These are phyloP conservation scores for Aspergillus phoenicis DNA, from an alignment of 2,329 filamentous ascomycete species.

Conservation along the genomic window DNA sequence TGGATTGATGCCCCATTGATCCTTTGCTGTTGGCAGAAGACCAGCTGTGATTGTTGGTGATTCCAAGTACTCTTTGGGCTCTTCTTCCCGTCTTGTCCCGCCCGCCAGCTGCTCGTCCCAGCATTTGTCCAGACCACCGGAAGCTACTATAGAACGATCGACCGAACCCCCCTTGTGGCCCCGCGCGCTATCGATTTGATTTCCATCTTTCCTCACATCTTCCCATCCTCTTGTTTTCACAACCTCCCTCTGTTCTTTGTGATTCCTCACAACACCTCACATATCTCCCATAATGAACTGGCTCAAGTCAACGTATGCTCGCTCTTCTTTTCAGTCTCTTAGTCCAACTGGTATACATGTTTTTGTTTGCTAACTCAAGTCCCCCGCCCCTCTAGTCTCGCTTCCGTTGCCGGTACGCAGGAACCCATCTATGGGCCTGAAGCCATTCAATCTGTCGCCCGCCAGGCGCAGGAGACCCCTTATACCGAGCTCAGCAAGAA, in stretches of 20 bases:
- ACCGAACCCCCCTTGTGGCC: slow-evolving; percentile 27
- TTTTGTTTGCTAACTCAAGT: slow-evolving; percentile 56
- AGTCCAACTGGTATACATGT: neutral
- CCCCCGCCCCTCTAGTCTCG: slow-evolving; percentile 49
- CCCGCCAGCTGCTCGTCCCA: neutral
- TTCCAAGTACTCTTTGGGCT: neutral
- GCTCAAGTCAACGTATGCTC: slow-evolving; percentile 83
- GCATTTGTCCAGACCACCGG: slow-evolving; percentile 10
- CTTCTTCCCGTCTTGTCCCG: neutral
- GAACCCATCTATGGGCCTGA: slow-evolving; percentile 92
- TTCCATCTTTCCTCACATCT: slow-evolving; percentile 28
- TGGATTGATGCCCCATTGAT: neutral
- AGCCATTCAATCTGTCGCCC: slow-evolving; percentile 81
- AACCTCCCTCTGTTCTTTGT: slow-evolving; percentile 8
- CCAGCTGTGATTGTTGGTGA: neutral
- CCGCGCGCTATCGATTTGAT: slow-evolving; percentile 41
- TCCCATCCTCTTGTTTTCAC: slow-evolving; percentile 18
- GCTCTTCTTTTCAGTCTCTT: slow-evolving; percentile 10
- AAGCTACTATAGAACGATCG: slow-evolving; percentile 17
- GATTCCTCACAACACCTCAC: slow-evolving; percentile 9
- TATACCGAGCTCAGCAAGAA: slow-evolving; percentile 78
- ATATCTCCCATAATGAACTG: slow-evolving; percentile 77
- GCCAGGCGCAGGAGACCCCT: slow-evolving; percentile 74
- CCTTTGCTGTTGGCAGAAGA: neutral
- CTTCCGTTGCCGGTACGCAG: slow-evolving; percentile 88